phyloP scores from a whole-genome alignment of 441 rosid species.

The Adansonia rubrostipa region DNA sequence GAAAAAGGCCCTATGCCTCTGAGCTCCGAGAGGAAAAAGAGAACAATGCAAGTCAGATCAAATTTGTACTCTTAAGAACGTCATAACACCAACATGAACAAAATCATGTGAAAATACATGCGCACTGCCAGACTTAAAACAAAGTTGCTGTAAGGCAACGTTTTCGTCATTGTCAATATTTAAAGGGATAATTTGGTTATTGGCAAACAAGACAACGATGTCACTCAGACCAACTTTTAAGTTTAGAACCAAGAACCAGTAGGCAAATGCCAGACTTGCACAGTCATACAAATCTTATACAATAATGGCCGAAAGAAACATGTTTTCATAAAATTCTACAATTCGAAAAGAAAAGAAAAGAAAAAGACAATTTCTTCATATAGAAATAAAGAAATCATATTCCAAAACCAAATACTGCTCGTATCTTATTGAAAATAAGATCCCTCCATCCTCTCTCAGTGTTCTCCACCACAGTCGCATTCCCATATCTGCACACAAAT shows the following conservation, averaged over 20 bases:
- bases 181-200: not conserved
- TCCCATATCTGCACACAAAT: constrained; percentile 73
- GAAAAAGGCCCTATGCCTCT: not conserved
- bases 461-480: constrained; percentile 92
- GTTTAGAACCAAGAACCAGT: constrained; percentile 12
- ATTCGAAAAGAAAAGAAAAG: not conserved
- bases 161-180: constrained; percentile 65
- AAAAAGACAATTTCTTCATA: not conserved
- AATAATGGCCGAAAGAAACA: not conserved
- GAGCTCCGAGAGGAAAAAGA: not conserved
- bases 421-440: constrained; percentile 80
- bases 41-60: not conserved
- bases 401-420: constrained; percentile 92
- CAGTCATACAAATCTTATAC: not conserved
- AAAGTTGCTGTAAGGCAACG: constrained; percentile 9
- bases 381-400: constrained; percentile 44
- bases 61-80: too few relatives aligned
- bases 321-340: not conserved
- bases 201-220: not conserved
- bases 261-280: not conserved
- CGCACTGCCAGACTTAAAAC: not conserved
- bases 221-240: not conserved
- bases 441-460: constrained; percentile 98
- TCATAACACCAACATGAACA: not conserved
- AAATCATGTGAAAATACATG: constrained; percentile 33